These are phyloP conservation scores for Chlamydomonas asymmetrica DNA, from an alignment of 139 green algal species.

Conservation along the genomic window DNA sequence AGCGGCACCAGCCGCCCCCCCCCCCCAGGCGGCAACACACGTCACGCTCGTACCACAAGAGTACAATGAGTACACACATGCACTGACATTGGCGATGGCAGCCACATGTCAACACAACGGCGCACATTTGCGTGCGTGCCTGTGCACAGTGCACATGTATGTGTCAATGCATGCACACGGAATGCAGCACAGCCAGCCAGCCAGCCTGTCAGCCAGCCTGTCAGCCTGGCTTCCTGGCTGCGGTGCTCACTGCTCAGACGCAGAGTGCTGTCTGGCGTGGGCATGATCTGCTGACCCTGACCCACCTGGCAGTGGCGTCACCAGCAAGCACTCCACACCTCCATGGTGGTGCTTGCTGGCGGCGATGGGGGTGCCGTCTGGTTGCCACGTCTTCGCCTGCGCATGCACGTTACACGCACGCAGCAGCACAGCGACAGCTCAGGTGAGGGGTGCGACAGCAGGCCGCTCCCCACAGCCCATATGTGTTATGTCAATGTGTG, in stretches of 20 bases:
- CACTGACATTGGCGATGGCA: neutral
- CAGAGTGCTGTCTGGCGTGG: no score
- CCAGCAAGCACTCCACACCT: conserved; percentile 43
- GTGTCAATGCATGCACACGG: no score
- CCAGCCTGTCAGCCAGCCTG: no score
- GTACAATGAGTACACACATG: neutral
- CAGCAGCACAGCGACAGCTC: neutral
- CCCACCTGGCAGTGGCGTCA: conserved; percentile 21
- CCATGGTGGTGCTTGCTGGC: conserved; percentile 47
- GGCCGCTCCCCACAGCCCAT: neutral
- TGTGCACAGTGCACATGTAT: no score
- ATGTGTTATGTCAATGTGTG: neutral
- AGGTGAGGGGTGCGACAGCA: no score
- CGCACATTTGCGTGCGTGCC: no score
- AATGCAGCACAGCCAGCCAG: no score
- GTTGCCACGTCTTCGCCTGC: conserved; percentile 40
- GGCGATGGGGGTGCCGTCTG: conserved; percentile 18
- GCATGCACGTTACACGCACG: neutral
- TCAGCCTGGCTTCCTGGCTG: no score
- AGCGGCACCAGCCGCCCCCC: neutral
- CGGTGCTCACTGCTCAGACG: no score
- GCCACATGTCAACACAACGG: neutral
- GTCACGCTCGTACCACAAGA: neutral
- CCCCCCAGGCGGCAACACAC: neutral
- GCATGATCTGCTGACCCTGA: no score